Conservation (phyloP, 1,139 yeast genomes). For the Sugiyamaella xylanicola region DNA sequence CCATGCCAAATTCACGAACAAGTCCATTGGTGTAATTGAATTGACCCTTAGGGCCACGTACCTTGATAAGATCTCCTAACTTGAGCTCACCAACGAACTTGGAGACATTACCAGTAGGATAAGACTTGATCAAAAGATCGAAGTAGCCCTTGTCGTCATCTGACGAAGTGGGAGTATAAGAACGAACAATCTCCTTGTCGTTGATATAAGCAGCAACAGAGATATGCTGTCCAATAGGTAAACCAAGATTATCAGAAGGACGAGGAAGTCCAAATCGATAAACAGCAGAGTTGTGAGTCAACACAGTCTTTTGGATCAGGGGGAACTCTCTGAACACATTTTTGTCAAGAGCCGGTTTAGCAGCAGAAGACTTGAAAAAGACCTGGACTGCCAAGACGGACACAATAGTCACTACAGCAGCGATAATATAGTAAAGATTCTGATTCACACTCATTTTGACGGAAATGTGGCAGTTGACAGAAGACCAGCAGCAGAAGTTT, state of each 20-base stretch:
- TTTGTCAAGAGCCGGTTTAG: conserved; percentile 58
- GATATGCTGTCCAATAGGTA: conserved; percentile 95
- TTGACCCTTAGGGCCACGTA: conserved; percentile 93
- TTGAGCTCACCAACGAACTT: conserved; percentile 68
- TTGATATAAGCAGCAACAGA: conserved; percentile 59
- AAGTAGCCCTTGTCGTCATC: conserved; percentile 81
- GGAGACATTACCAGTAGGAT: conserved; percentile 88
- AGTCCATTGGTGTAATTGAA: conserved; percentile 84
- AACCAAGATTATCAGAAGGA: conserved; percentile 73
- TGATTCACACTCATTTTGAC: conserved; percentile 7
- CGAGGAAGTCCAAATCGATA: conserved; percentile 85
- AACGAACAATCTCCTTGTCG: conserved; percentile 84
- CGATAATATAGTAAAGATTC: conserved; percentile 21
- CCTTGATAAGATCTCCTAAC: conserved; percentile 69
- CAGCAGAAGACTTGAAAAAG: conserved; percentile 24
- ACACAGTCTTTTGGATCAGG: conserved; percentile 71
- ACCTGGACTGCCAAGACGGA: conserved; percentile 25
- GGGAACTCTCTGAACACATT: conserved; percentile 80
- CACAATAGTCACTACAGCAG: conserved; percentile 25
- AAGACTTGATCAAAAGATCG: conserved; percentile 89
- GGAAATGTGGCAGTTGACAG: background rate
- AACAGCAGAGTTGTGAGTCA: conserved; percentile 81
- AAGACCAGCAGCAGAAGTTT: background rate
- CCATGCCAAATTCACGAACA: conserved; percentile 75
- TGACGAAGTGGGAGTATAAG: conserved; percentile 91